Evolutionary conservation across 192 early-diverging fungal species (phyloP), one percentile per base, ranked within the genome.

Genomic region (Lunasporangiospora selenospora): DNA sequence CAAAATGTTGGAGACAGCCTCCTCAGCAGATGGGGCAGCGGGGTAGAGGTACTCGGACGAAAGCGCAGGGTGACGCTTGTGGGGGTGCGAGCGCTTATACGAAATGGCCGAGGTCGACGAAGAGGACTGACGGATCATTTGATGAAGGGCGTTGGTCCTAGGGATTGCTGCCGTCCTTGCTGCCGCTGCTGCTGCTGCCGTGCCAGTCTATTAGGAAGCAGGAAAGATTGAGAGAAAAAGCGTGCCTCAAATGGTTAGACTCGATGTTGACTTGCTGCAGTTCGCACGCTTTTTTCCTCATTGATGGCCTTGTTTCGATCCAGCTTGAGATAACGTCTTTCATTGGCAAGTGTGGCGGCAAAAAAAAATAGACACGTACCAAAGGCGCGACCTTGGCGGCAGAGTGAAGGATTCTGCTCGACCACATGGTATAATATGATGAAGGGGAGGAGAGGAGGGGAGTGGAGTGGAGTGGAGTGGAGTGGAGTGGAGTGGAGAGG

Each of bases 1-100:
- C 50, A 99, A 82, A 76, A 99, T 95, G 84, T 96, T 97, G 58
- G 88, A 88, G 44, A 99, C 97, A 16, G 95, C 97, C 79, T 99
- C 91, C 76, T 99, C 92, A 34, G 91, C 93, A 4, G 90, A 87
- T 3, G 89, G 89, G 26, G 88, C 81, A 16, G 84, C 65, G 1
- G 78, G 75, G 47, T 79, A 53, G 18, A 81, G 42, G 32, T 80
- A 83, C 2, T 66, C 41, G 29, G 56, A 53, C 3, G 67, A 62
- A 21, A 77, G 38, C 1, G 80, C 77, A 21, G 71, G 69, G 37
- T 62, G 51, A 30, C 75, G 64, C 62, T 62, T 67, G 34, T 75
- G 80, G 11, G 77, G 77, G 30, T 81, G 80, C 12, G 77, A 67
- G 2, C 62, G 51, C 56, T 81, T 81, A 46, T 79, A 81, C 2